Conservation (phyloP, 2,329 filamentous ascomycete genomes). For the Camptophora hylomeconis region DNA sequence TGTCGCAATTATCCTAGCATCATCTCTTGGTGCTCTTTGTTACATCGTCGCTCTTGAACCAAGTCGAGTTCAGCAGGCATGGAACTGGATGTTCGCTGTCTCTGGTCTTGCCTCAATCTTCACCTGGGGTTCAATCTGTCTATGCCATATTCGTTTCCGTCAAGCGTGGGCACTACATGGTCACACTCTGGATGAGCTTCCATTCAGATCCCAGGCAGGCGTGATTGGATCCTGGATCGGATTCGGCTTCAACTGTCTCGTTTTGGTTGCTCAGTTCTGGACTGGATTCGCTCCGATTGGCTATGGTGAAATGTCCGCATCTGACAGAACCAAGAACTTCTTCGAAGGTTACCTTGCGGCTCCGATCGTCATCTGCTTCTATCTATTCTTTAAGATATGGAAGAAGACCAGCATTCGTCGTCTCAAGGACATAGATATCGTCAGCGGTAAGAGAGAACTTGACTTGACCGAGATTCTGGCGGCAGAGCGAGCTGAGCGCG, state of each 20-base stretch:
- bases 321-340: constrained; percentile 47
- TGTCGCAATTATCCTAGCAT: constrained; percentile 55
- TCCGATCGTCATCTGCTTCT: constrained; percentile 43
- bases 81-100: constrained; percentile 69
- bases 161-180: constrained; percentile 57
- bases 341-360: constrained; percentile 50
- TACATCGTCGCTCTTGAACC: constrained; percentile 48
- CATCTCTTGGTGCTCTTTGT: constrained; percentile 56
- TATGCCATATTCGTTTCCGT: constrained; percentile 75
- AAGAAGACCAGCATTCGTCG: constrained; percentile 5
- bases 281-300: constrained; percentile 65
- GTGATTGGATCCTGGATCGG: constrained; percentile 70
- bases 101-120: constrained; percentile 62
- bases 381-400: constrained; percentile 25
- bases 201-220: constrained; percentile 69
- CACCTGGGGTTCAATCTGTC: constrained; percentile 40
- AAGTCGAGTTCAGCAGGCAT: constrained; percentile 32
- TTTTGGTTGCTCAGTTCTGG: constrained; percentile 79
- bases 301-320: constrained; percentile 25
- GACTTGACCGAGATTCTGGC: constrained; percentile 46
- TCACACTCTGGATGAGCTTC: constrained; percentile 60
- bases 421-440: constrained; percentile 30
- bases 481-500: constrained; percentile 64
- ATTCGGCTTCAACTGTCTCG: constrained; percentile 58
- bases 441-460: constrained; percentile 71